phyloP scores from a whole-genome alignment of 1,284 basidiomycete genomes.

The Tilletia setariae region DNA sequence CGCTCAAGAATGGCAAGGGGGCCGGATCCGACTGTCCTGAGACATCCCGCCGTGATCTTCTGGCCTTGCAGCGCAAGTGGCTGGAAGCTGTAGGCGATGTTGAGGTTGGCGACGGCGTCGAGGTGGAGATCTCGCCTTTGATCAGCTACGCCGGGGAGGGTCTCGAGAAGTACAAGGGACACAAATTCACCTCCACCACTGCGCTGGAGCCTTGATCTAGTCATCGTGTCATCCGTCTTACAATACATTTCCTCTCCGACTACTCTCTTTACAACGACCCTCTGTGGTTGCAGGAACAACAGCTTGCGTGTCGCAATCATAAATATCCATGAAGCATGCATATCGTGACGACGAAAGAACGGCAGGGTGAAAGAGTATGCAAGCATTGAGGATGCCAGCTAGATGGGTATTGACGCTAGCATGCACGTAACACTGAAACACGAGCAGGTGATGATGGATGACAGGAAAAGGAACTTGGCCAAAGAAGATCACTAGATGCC shows the following conservation, averaged over 20 bases:
- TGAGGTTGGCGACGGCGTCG: slow-evolving; percentile 65
- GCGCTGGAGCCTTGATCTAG: slow-evolving; percentile 15
- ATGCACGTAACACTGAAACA: no score
- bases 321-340: neutral
- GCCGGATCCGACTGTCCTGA: slow-evolving; percentile 89
- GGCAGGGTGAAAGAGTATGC: no score
- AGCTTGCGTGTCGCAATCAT: neutral
- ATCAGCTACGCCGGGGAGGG: slow-evolving; percentile 90
- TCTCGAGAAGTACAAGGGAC: slow-evolving; percentile 73
- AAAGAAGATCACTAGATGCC: neutral
- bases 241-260: no score
- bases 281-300: neutral
- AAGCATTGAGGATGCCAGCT: neutral
- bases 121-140: slow-evolving; percentile 86
- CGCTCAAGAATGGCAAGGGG: slow-evolving; percentile 94
- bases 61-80: slow-evolving; percentile 85
- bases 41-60: slow-evolving; percentile 82
- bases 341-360: neutral
- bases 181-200: slow-evolving; percentile 61
- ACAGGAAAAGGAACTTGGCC: neutral
- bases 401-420: neutral
- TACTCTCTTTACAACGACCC: neutral
- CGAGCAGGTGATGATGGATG: no score
- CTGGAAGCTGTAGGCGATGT: slow-evolving; percentile 72
- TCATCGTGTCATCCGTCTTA: no score